Evolutionary conservation across 2,329 filamentous ascomycete genomes (phyloP), one percentile per base, ranked within the genome.

Genomic region (Ceratocystis smalleyi): DNA sequence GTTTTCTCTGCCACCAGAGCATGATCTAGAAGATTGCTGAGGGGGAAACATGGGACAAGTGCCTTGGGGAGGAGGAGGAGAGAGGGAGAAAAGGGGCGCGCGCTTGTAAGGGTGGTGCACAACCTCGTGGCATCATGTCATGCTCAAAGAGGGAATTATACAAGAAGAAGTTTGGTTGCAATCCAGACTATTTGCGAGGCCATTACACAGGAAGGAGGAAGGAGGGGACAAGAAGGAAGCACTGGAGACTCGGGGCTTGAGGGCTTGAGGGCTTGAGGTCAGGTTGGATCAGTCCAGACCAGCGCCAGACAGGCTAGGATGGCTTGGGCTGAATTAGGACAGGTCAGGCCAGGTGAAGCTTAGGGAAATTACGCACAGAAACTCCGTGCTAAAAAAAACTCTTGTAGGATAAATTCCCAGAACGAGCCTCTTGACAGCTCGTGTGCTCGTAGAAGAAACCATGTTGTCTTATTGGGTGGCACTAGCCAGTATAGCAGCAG

Each of bases 11-110:
- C 24, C 12, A 55, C 24, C 24, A n/a, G 19, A 27, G 22, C 51
- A 27, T 22, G 19, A 55, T 55, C 51, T 55, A 55, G 51, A 55
- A 55, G 51, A 30, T 55, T 55, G 51, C 51, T 55, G 51, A 55
- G 51, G 51, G n/a, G 27, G 15, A 55, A 55, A 55, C 17, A 55
- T 55, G 22, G 7, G 22, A 54, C 19, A 54, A 30, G 49, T 24
- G 49, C 49, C 19, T 27, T 54, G 7, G 12, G 19, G 5, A 12
- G 8, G 49, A 1, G 24, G 19, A 12, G 51, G 51, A n/a, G 51
- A 30, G 12, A 10, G 51, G 3, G 51, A 8, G 24, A 55, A 32
- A 8, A 17, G 51, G 22, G 3, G 49, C 19, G 24, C 12, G 22
- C n/a, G n/a, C 49, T 55, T 30, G 22, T 30, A 55, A 30, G 8